Conservation (phyloP, 2,329 filamentous ascomycete genomes). For the Metarhizium rileyi region DNA sequence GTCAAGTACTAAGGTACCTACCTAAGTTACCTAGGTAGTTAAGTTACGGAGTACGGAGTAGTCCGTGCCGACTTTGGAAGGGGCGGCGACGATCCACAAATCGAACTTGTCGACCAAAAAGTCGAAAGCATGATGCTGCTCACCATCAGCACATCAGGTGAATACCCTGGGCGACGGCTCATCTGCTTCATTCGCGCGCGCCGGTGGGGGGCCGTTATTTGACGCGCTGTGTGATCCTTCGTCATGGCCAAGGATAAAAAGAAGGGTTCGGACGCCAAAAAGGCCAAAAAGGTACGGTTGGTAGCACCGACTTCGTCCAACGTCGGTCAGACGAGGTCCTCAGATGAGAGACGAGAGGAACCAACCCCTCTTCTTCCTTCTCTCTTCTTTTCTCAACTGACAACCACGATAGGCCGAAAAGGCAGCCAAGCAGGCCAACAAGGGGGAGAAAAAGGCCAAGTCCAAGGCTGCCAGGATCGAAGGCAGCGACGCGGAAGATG, state of each 20-base stretch:
- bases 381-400: neutral
- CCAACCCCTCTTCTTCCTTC: neutral
- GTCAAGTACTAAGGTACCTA: too few species aligned
- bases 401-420: constrained; percentile 42
- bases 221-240: neutral
- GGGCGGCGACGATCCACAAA: too few species aligned
- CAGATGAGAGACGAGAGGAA: too few species aligned
- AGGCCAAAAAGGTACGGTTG: constrained; percentile 38
- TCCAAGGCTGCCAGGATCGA: constrained; percentile 58
- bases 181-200: neutral
- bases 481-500: constrained; percentile 83
- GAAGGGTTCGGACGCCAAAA: constrained; percentile 37
- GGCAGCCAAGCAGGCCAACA: constrained; percentile 74
- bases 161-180: neutral
- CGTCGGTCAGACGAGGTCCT: too few species aligned
- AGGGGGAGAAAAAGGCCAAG: constrained; percentile 79
- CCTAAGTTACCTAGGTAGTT: too few species aligned
- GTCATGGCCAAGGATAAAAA: constrained; percentile 45
- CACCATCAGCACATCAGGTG: neutral
- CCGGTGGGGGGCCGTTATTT: neutral
- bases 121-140: neutral
- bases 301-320: too few species aligned
- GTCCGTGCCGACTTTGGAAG: too few species aligned
- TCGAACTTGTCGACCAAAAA: neutral
- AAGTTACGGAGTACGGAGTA: too few species aligned